Conservation (phyloP, 2,329 filamentous ascomycete genomes). For the Coniochaeta ligniaria region DNA sequence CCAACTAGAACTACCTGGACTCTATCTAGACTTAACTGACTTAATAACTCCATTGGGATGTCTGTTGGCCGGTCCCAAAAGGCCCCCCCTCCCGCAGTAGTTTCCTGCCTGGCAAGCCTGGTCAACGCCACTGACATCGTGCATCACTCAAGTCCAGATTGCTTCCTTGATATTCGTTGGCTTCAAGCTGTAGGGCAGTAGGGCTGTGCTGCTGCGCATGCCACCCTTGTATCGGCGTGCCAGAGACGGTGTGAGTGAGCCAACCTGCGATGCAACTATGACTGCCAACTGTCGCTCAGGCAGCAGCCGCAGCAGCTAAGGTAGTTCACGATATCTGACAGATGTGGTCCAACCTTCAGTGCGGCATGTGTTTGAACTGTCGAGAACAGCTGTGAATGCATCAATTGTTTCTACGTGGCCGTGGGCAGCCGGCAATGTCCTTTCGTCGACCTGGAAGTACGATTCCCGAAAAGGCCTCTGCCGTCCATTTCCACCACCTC, state of each 20-base stretch:
- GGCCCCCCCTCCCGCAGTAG: no score
- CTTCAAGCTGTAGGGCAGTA: not conserved
- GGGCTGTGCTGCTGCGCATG: not conserved
- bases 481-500: not conserved
- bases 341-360: not conserved
- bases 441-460: not conserved
- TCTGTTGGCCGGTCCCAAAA: not conserved
- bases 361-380: not conserved
- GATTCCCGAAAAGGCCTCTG: not conserved
- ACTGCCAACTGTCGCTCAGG: not conserved
- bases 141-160: not conserved
- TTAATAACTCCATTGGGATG: no score
- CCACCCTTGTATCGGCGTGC: not conserved
- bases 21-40: no score
- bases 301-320: not conserved
- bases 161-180: no score
- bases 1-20: no score
- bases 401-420: no score
- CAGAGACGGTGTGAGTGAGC: not conserved
- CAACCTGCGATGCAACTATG: not conserved
- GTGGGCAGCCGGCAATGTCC: no score
- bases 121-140: not conserved
- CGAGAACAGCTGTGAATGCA: not conserved
- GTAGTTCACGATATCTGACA: not conserved
- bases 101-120: no score